Evolutionary conservation across 805 yeast species (phyloP), one percentile per base, ranked within the genome.

Genomic region (Saturnispora diversa): DNA sequence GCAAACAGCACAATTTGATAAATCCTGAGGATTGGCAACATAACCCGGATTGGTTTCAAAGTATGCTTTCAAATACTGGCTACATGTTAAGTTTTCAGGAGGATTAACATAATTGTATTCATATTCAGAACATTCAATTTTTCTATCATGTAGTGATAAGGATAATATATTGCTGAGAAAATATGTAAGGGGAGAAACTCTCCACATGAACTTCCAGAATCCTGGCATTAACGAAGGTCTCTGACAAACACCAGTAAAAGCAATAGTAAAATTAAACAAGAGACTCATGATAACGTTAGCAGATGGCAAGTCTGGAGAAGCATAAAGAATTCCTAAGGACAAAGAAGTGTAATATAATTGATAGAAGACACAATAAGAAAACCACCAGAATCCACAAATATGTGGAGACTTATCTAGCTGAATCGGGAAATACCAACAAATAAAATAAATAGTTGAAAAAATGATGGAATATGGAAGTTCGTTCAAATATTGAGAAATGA

Each of bases 191-290:
- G 83, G 94, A 20, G 84, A 78, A 16, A 68, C 69, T 49, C 81
- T 72, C 72, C 82, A 79, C 87, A 84, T 81, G 57, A 81, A 84
- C 35, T 73, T 76, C 94, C 94, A 84, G 66, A 84, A 84, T 1
- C 84, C 77, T 10, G 94, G 92, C 78, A 83, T 71, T 39, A 67
- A 60, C 3, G 45, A 30, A 6, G 62, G 62, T 13, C 77, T 74
- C 52, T 78, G 84, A 44, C 78, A 64, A 42, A 80, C 80, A 64
- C 88, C 86, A 57, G 83, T 70, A 64, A 83, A 82, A 17, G 78
- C 64, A 42, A 80, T 68, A 51, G 73, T 59, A 55, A 81, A 71
- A 26, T 80, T 64, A 56, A 75, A 70, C 45, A 74, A 59, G 48
- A 81, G 59, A 32, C 80, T 69, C 39, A 70, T 62, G 34, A 80